These are phyloP conservation scores for Podaxis sp. DNA, from an alignment of 768 basidiomycete species.

Conservation along the genomic window DNA sequence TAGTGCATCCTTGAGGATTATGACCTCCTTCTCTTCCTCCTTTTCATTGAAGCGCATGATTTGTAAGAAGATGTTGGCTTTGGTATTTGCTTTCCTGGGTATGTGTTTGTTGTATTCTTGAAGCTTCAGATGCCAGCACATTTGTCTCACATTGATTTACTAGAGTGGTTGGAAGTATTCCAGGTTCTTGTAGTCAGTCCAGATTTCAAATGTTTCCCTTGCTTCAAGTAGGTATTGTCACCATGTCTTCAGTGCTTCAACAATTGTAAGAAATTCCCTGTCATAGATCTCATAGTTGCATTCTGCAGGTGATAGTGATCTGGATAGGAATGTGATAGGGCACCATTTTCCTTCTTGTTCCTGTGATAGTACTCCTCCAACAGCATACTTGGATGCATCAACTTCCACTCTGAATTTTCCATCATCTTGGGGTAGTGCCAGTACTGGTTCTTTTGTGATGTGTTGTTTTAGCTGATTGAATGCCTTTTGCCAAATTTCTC, in stretches of 20 bases:
- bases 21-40: not conserved
- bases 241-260: constrained; percentile 30
- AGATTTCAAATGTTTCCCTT: constrained; percentile 5
- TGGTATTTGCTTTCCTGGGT: not conserved
- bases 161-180: constrained; percentile 14
- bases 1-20: too few relatives aligned
- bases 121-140: not conserved
- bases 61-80: too few relatives aligned
- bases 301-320: too few relatives aligned
- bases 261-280: too few relatives aligned
- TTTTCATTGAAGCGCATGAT: not conserved
- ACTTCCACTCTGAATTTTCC: constrained; percentile 4
- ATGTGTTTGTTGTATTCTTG: not conserved
- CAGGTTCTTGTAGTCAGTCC: constrained; percentile 24
- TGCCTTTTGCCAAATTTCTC: not conserved
- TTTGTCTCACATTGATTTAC: not conserved
- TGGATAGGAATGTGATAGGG: too few relatives aligned
- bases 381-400: constrained; percentile 25
- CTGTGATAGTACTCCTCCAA: too few relatives aligned
- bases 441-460: too few relatives aligned
- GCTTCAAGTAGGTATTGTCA: constrained; percentile 24
- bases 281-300: too few relatives aligned
- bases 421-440: not conserved
- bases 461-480: not conserved
- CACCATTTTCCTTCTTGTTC: too few relatives aligned